These are phyloP conservation scores for Termitomyces sp. DNA, from an alignment of 768 basidiomycete species.

Conservation along the genomic window DNA sequence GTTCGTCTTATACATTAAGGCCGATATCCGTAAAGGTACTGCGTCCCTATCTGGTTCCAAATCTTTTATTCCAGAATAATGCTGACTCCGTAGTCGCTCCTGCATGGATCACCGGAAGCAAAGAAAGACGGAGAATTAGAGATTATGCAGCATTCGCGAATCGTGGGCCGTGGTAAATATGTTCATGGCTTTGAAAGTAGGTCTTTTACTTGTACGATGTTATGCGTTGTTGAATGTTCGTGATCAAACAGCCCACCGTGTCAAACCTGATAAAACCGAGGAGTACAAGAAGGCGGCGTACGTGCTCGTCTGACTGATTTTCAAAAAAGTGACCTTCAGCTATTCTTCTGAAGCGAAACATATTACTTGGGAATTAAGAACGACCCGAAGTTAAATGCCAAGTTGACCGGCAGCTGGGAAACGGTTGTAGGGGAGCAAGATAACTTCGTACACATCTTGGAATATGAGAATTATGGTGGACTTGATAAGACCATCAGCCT, in stretches of 20 bases:
- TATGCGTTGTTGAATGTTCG: neutral
- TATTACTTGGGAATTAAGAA: conserved; percentile 82
- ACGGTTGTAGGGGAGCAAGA: conserved; percentile 87
- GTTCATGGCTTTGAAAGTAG: conserved; percentile 85
- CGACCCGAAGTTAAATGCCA: conserved; percentile 70
- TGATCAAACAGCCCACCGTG: conserved; percentile 62
- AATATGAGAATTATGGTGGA: conserved; percentile 91
- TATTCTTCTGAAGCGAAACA: conserved; percentile 46
- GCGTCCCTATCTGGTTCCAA: conserved; percentile 9
- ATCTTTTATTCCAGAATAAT: conserved; percentile 11
- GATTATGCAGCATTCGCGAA: conserved; percentile 74
- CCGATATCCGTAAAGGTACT: conserved; percentile 62
- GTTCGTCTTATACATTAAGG: conserved; percentile 30
- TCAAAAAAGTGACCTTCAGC: neutral
- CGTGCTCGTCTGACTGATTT: conserved; percentile 23
- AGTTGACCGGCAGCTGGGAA: conserved; percentile 94
- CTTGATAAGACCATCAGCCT: conserved; percentile 72
- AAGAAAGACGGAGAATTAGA: conserved; percentile 76
- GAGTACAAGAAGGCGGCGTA: conserved; percentile 90
- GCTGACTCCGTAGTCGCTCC: conserved; percentile 52
- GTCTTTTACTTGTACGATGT: conserved; percentile 18
- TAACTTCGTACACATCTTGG: conserved; percentile 74
- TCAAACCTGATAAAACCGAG: conserved; percentile 74
- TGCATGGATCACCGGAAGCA: conserved; percentile 93
- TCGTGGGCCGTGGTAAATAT: conserved; percentile 93